Percentiles rank a stretch among this genome's conserved stretches.
Conservation (phyloP, 805 yeast genomes). For the Phaffomyces antillensis region DNA sequence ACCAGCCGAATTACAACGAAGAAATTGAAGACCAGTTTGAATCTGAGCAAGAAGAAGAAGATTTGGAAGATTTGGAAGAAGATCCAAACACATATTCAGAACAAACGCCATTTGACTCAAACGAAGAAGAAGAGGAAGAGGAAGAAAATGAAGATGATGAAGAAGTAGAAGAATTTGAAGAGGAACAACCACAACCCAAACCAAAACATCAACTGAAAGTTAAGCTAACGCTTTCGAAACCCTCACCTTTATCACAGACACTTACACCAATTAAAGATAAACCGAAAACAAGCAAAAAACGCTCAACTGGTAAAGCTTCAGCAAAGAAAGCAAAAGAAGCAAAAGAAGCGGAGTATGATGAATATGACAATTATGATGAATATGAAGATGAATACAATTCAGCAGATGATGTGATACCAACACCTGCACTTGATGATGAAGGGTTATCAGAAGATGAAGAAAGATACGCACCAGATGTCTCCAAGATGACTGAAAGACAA, state of each 20-base stretch:
- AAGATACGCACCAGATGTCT: constrained; percentile 12
- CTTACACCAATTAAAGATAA: background rate
- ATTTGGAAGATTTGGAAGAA: constrained; percentile 3
- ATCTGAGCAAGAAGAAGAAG: constrained; percentile 9
- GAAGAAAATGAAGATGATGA: constrained; percentile 10
- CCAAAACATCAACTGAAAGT: constrained; percentile 11
- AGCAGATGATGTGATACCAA: constrained; percentile 18
- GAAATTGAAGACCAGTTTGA: constrained; percentile 13
- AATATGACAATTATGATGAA: constrained; percentile 11
- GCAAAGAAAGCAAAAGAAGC: constrained; percentile 1
- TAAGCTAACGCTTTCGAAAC: constrained; percentile 9
- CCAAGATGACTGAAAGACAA: constrained; percentile 25
- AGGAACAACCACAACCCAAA: constrained; percentile 6
- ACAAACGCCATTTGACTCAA: constrained; percentile 5
- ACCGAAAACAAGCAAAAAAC: background rate
- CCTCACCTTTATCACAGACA: constrained; percentile 1
- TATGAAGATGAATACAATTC: constrained; percentile 22
- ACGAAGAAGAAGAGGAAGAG: constrained; percentile 13
- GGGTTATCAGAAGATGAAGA: constrained; percentile 19
- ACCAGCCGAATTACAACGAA: constrained; percentile 13
- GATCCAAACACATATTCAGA: background rate
- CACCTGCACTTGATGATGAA: constrained; percentile 21
- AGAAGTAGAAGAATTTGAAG: constrained; percentile 9
- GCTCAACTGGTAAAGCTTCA: background rate
- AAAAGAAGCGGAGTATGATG: constrained; percentile 1